Evolutionary conservation across 1,284 basidiomycete species (phyloP), one percentile per base, ranked within the genome.

Genomic region (Chondrostereum purpureum): DNA sequence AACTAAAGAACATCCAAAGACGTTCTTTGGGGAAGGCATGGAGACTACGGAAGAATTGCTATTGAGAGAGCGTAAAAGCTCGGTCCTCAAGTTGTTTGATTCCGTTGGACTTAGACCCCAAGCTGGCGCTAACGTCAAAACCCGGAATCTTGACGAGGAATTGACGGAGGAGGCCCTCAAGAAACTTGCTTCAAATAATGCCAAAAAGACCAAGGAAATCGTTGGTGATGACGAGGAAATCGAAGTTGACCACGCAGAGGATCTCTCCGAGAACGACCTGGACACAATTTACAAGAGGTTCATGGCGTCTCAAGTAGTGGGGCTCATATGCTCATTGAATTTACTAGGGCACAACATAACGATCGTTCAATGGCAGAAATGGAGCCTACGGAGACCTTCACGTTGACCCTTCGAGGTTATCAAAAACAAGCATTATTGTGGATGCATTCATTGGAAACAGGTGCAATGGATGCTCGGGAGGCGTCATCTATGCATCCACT

Each of bases 401-500:
- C 79, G 0, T 73, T 97, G 40, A 83, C 72, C 0, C 66, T 98
- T 20, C 80, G 92, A 38, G 80, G 80, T 21, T 99, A 99, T 64
- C 95, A 98, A 59, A 96, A 93, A 58, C 94, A 99, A 62, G 94
- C 93, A 2, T 70, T 98, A 43, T 70, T 70, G 77, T 99, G 95
- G 94, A 94, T 98, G 93, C 73, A 81, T 52, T 88, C 84, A 1
- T 77, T 94, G 53, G 95, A 97, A 66, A 78, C 73, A 0, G 87
- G 84, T 2, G 72, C 78, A 17, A 69, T 72, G 49, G 78, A 83
- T 42, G 83, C 84, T 14, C 77, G 89, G 41, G 80, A 89, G 54
- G 73, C 78, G 1, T 63, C 72, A 5, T 83, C 87, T 1, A 83
- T 98, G 72, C 92, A 99, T 65, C 95, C 95, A 0, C 65, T 99